Evolutionary conservation across 495 filamentous ascomycete species (phyloP), one percentile per base, ranked within the genome.

Genomic region (Aspergillus avenaceus): DNA sequence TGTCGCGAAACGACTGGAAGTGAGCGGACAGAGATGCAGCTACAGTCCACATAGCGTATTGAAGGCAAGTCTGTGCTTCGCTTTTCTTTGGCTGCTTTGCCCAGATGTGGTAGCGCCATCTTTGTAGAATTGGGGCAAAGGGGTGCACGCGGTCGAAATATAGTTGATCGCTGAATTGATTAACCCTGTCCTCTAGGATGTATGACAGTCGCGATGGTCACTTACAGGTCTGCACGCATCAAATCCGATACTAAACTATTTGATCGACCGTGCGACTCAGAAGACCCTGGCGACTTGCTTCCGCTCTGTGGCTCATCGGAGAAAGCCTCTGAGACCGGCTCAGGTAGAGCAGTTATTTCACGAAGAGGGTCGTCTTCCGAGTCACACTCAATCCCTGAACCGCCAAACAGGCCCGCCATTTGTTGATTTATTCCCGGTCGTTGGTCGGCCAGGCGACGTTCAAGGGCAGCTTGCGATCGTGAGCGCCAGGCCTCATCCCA

Each of bases 111-210:
- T 74, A 74, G n/a, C 64, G 59, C 45, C 62, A 54, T 46, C 76
- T 69, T 49, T 81, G 74, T 6, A 83, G 59, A 11, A 83, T 77
- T 2, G 80, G 80, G 2, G 73, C 62, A 21, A 74, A 72, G 9
- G 75, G 68, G 29, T 83, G 78, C 4, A 82, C 76, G 24, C 79
- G 70, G 37, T 83, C 80, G 49, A 83, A 82, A 45, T 82, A 83
- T 18, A 82, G 57, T 56, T 80, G 75, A 38, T 82, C 78, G 37
- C 71, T 76, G 44, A 36, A 28, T 5, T 8, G 14, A 16, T 46
- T 24, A 46, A 28, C 16, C 19, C 8, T 18, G 6, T 23, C 3
- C 7, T 14, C n/a, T n/a, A 1, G 8, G 5, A 22, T 46, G 1
- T 8, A 22, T 14, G 8, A 16, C 8, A 4, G 16, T 26, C 0